Evolutionary conservation across 768 basidiomycete species (phyloP).

Genomic region (Russula lepida): DNA sequence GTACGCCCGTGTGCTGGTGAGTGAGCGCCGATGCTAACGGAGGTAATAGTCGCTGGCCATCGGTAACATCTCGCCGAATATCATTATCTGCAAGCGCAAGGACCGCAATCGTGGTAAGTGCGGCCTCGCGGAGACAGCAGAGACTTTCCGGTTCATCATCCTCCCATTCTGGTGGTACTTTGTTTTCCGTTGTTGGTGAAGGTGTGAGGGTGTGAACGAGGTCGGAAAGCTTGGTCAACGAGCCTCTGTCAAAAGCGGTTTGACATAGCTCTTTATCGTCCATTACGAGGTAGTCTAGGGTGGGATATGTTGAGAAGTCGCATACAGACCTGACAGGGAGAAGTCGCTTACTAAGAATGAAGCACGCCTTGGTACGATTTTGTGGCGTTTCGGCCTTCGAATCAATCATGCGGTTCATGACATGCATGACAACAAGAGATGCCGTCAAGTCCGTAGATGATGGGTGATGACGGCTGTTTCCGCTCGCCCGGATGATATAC

Average conservation of each 20-base stretch:
- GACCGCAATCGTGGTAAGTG: conserved; percentile 64
- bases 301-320: background rate
- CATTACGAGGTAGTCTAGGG: conserved; percentile 52
- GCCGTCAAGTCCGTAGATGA: conserved; percentile 36
- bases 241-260: conserved; percentile 62
- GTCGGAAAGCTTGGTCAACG: conserved; percentile 44
- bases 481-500: conserved; percentile 48
- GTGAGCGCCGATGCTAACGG: conserved; percentile 46
- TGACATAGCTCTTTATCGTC: conserved; percentile 64
- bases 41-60: conserved; percentile 47
- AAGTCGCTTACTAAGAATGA: conserved; percentile 54
- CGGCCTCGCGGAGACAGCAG: conserved; percentile 58
- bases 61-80: conserved; percentile 60
- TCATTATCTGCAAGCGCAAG: conserved; percentile 67
- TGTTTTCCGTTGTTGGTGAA: conserved; percentile 21
- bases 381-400: conserved; percentile 34
- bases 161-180: conserved; percentile 45
- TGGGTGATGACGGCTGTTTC: conserved; percentile 25
- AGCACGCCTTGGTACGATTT: conserved; percentile 60
- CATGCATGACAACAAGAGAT: conserved; percentile 56
- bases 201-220: conserved; percentile 51
- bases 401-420: conserved; percentile 53
- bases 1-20: conserved; percentile 62
- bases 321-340: background rate
- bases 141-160: conserved; percentile 60